Evolutionary conservation across 805 yeast species (phyloP), one percentile per base, ranked within the genome.

Genomic region (Monosporozyma servazzii): DNA sequence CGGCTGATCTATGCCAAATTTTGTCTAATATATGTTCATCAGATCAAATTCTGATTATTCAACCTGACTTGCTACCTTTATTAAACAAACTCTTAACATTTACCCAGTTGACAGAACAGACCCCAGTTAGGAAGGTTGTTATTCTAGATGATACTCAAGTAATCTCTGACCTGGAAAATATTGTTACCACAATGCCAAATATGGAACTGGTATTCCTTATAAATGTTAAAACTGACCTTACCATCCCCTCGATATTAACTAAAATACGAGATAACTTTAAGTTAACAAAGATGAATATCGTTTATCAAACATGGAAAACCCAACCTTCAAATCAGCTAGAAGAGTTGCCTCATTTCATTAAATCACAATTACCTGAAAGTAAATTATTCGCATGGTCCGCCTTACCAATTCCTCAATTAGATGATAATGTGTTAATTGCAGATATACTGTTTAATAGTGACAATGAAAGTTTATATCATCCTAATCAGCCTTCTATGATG

Each of bases 71-170:
- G 8, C 42, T 65, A 29, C 53, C 62, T 2, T 42, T 52, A 10
- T 25, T 66, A 21, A 63, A 64, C 48, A 51, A 48, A 4, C 43
- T 66, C 8, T 43, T 65, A 30, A 58, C 63, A 3, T 66, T 65
- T 39, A 56, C 63, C 18, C 60, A 61, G 42, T 51, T 66, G 51
- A 63, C 62, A 5, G 55, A 58, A 15, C 47, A 53, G 2, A 65
- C 68, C 4, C 57, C 58, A 3, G 65, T 65, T 13, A 50, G 56
- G 17, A 63, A 64, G 45, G 57, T 66, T n/a, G 54, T 61, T 3
- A 49, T 58, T 3, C 48, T 60, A 6, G 61, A 60, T 49, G 58
- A 60, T 11, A 37, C 23, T 6, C 58, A 62, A 43, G 47, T 58
- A 10, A 27, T 40, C 0, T 39, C 36, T n/a, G 62, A 57, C 27